Percentiles rank a stretch among this genome's conserved stretches.
Conservation (phyloP, 345 rosid genomes). For the Ceriops zippeliana region DNA sequence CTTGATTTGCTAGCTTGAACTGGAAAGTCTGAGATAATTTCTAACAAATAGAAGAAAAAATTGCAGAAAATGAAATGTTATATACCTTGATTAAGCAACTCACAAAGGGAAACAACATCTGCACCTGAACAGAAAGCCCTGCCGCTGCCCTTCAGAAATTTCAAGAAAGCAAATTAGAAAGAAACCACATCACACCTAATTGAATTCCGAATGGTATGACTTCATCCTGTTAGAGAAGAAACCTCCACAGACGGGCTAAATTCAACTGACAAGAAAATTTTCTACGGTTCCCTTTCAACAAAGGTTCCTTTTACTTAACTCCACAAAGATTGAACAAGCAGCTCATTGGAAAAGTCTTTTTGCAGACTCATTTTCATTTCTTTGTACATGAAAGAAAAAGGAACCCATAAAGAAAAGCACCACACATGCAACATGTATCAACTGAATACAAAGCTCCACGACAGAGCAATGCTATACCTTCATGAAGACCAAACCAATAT, state of each 20-base stretch:
- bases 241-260: neutral
- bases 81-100: slow-evolving; percentile 59
- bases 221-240: neutral
- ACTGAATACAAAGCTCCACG: neutral
- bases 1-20: neutral
- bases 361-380: no score
- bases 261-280: neutral
- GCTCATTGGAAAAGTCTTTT: no score
- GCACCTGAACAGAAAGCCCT: slow-evolving; percentile 82
- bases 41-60: neutral
- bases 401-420: neutral
- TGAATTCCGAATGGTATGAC: slow-evolving; percentile 7
- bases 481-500: slow-evolving; percentile 77
- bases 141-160: slow-evolving; percentile 70
- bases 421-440: neutral
- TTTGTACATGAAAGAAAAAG: neutral
- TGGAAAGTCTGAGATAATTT: neutral
- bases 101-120: slow-evolving; percentile 61
- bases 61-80: neutral
- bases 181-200: slow-evolving; percentile 9
- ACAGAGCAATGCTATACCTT: slow-evolving; percentile 45
- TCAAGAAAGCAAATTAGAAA: slow-evolving; percentile 38
- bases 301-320: no score
- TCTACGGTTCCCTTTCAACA: no score
- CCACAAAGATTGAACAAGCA: no score